These are phyloP conservation scores for Calonectria pseudoturangicola DNA, from an alignment of 2,329 filamentous ascomycete genomes.

Conservation along the genomic window DNA sequence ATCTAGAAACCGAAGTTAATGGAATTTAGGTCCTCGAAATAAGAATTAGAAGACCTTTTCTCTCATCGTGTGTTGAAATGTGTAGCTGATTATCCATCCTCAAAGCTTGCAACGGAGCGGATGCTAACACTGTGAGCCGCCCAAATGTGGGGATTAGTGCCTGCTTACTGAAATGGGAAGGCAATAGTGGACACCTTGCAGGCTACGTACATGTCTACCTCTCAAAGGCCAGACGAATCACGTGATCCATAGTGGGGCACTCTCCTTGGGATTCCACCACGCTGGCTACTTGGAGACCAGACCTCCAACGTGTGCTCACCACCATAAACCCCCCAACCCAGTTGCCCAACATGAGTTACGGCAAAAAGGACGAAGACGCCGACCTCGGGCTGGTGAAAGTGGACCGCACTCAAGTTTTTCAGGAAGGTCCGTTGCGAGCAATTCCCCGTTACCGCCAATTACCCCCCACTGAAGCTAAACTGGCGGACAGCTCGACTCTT, in stretches of 20 bases:
- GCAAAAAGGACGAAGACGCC: conserved; percentile 99
- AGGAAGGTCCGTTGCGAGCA: conserved; percentile 84
- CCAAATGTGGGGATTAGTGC: background rate
- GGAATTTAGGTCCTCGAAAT: no score
- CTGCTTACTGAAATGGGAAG: background rate
- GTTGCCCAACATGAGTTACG: conserved; percentile 88
- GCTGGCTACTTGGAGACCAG: conserved; percentile 46
- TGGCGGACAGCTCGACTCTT: conserved; percentile 87
- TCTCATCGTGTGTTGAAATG: no score
- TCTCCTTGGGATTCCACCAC: background rate
- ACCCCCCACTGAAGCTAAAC: conserved; percentile 60
- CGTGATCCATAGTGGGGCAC: background rate
- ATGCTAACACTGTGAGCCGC: background rate
- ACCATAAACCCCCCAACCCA: conserved; percentile 57
- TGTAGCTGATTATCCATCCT: background rate
- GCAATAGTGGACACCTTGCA: background rate
- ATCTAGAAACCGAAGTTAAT: no score
- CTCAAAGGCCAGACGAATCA: background rate
- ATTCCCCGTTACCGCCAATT: conserved; percentile 54
- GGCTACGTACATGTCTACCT: background rate
- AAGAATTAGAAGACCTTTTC: no score
- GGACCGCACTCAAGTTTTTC: conserved; percentile 97
- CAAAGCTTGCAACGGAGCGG: no score
- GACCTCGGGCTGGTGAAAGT: conserved; percentile 96
- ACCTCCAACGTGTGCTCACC: conserved; percentile 59